Conservation (phyloP, 305 asterid genomes). For the Ilex paraguariensis region DNA sequence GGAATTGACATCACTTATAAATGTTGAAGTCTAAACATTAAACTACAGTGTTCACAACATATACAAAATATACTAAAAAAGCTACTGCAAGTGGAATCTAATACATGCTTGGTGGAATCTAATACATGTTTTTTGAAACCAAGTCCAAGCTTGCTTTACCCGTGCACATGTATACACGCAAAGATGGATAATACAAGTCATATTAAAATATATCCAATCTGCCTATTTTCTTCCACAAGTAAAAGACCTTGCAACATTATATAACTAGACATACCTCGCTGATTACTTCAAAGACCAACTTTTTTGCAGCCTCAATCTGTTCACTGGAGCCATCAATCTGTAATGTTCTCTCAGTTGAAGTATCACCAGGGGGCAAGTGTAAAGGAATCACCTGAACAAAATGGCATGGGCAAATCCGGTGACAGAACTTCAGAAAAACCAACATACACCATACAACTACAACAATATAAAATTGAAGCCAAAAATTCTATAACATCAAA, state of each 20-base stretch:
- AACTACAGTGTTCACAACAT: neutral
- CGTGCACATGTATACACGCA: neutral
- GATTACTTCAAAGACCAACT: constrained; percentile 74
- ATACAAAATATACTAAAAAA: neutral
- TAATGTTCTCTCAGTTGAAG: constrained; percentile 78
- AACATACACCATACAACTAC: neutral
- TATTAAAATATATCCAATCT: neutral
- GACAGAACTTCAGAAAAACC: neutral
- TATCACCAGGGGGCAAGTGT: constrained; percentile 96
- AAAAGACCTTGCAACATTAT: neutral
- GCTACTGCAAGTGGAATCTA: neutral
- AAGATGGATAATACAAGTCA: neutral
- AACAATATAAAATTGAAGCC: constrained; percentile 4
- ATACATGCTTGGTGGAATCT: neutral
- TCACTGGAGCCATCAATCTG: constrained; percentile 91
- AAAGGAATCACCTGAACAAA: constrained; percentile 80
- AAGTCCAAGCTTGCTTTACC: neutral
- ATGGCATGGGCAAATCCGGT: neutral
- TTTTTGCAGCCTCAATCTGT: constrained; percentile 90
- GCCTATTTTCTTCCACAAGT: neutral
- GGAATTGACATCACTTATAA: neutral
- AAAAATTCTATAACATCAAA: neutral
- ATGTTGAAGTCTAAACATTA: neutral
- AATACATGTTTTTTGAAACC: too few species aligned
- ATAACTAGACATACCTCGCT: constrained; percentile 54